These are phyloP conservation scores for Hericium erinaceus DNA, from an alignment of 768 basidiomycete species.

Conservation along the genomic window DNA sequence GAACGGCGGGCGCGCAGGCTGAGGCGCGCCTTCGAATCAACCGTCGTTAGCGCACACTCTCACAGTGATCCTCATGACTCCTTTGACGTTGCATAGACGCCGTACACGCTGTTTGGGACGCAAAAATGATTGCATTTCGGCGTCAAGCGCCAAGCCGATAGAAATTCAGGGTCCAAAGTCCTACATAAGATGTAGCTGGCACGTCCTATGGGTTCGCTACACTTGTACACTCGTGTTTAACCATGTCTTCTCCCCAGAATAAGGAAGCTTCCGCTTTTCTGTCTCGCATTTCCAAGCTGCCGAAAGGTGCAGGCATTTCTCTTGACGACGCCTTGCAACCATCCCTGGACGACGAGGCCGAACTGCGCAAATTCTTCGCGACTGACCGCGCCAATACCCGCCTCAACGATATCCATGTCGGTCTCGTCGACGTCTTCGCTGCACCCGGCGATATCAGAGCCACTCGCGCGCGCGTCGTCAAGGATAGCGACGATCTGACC, in stretches of 20 bases:
- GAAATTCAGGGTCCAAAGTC: no score
- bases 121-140: no score
- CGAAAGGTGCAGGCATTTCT: slow-evolving; percentile 22
- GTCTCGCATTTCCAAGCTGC: slow-evolving; percentile 16
- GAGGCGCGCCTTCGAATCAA: no score
- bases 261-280: slow-evolving; percentile 21
- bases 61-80: no score
- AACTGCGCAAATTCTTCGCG: slow-evolving; percentile 46
- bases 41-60: no score
- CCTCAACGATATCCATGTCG: slow-evolving; percentile 40
- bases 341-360: slow-evolving; percentile 47
- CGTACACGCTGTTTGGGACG: no score
- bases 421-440: slow-evolving; percentile 51
- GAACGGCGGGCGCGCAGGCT: no score
- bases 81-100: no score
- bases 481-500: slow-evolving; percentile 32
- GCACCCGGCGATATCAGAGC: slow-evolving; percentile 38
- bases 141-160: no score
- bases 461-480: slow-evolving; percentile 41
- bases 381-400: slow-evolving; percentile 38
- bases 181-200: no score
- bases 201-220: no score
- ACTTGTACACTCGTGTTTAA: no score
- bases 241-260: slow-evolving; percentile 11
- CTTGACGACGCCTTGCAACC: slow-evolving; percentile 40